Evolutionary conservation across 148 eudicot species (phyloP), one percentile per base, ranked within the genome.

Genomic region (Chenopodium quinoa): DNA sequence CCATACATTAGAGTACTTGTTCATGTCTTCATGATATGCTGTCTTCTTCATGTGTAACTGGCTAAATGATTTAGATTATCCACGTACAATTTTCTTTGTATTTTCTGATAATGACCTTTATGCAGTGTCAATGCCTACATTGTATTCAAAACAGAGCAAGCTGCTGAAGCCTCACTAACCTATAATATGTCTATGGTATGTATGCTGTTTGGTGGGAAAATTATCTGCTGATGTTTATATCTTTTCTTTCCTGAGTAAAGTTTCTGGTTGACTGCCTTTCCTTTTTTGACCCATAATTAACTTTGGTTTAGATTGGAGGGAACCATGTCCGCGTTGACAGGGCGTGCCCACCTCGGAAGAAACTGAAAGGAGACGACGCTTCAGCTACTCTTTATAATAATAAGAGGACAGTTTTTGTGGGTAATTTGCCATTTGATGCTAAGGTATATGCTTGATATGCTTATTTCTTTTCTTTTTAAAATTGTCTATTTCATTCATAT

Each of bases 271-370:
- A 23, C 22, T 77, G 29, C 3, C 22, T 27, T 25, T 44, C 1
- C 4, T 20, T 16, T 63, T 27, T 29, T 75, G 20, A 79, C n/a
- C 68, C 72, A 29, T 56, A 19, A 23, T 54, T 67, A 1, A 37
- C 34, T 73, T 13, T 84, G 76, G 27, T 47, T 91, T 85, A 96
- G 99, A 83, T 96, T 83, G 94, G 86, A 70, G 98, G 97, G 81
- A 93, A 92, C 82, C 99, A 96, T 81, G 86, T 96, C 17, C 94
- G 97, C 63, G 94, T 96, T 80, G 99, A 96, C 87, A 92, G 99
- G 87, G 98, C 99, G 34, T 96, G 99, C 76, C 99, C 99, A 69
- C 99, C 99, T 31, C 95, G 97, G 71, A 96, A 96, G 93, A 96
- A 96, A 81, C 80, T 96, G 77, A 93, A 93, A 91, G 98, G 93